Evolutionary conservation across 2,329 filamentous ascomycete species (phyloP).

Genomic region (Stromatinia cepivora): DNA sequence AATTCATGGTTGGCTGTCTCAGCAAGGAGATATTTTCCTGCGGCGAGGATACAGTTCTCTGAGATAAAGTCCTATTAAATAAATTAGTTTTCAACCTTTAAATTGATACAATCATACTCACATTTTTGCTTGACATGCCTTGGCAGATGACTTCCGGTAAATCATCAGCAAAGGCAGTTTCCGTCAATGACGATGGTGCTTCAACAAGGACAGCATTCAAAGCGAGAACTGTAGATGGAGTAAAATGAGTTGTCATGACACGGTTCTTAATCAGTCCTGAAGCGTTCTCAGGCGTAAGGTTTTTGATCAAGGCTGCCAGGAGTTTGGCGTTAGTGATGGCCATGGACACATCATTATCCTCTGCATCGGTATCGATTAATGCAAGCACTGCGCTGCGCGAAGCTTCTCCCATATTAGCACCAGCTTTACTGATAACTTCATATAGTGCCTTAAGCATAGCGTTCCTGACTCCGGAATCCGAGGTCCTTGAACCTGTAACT

Average conservation of each 20-base stretch:
- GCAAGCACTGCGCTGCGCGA: conserved; percentile 83
- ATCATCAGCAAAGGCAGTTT: conserved; percentile 67
- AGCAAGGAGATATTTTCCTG: conserved; percentile 83
- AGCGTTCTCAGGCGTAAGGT: conserved; percentile 73
- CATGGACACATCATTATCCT: conserved; percentile 74
- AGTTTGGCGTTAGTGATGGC: conserved; percentile 88
- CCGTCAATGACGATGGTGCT: conserved; percentile 68
- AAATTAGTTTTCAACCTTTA: conserved; percentile 27
- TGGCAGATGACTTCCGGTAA: conserved; percentile 74
- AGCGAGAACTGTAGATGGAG: conserved; percentile 75
- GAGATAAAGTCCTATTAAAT: conserved; percentile 69
- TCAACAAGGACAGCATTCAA: conserved; percentile 88
- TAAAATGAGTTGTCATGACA: conserved; percentile 75
- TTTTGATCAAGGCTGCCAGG: conserved; percentile 85
- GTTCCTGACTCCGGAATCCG: conserved; percentile 81
- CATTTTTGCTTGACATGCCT: conserved; percentile 75
- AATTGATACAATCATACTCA: conserved; percentile 48
- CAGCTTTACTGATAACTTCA: conserved; percentile 94
- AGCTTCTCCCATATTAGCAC: conserved; percentile 88
- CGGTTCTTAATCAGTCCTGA: conserved; percentile 62
- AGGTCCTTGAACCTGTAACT: conserved; percentile 91
- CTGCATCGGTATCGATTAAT: conserved; percentile 82
- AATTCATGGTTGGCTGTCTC: conserved; percentile 66
- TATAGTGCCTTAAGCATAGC: conserved; percentile 97
- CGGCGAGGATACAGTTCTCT: conserved; percentile 84